Conservation (phyloP, 2,329 filamentous ascomycete species). For the Talaromyces islandicus region DNA sequence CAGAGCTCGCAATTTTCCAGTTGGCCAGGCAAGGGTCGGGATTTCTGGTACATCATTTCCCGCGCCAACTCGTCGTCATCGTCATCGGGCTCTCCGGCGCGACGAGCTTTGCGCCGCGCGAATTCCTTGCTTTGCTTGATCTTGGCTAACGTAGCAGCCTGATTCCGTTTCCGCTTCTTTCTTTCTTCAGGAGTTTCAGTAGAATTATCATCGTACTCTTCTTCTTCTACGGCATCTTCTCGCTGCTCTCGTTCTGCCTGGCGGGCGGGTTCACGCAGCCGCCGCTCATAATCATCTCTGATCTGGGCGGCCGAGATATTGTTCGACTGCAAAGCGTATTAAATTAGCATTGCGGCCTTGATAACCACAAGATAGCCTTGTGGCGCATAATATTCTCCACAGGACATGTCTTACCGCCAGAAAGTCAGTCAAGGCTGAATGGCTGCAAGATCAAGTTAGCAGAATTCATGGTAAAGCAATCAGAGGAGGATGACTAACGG, state of each 20-base stretch:
- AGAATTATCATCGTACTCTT: slow-evolving; percentile 28
- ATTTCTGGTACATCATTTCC: slow-evolving; percentile 53
- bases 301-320: slow-evolving; percentile 62
- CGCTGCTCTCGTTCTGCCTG: slow-evolving; percentile 23
- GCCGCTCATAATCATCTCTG: slow-evolving; percentile 52
- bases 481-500: slow-evolving; percentile 36
- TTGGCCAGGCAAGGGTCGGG: slow-evolving; percentile 66
- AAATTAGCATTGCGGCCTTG: background rate
- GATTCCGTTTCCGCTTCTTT: slow-evolving; percentile 53
- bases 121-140: slow-evolving; percentile 49
- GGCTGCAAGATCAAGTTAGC: slow-evolving; percentile 28
- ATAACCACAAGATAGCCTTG: background rate
- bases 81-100: slow-evolving; percentile 36
- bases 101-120: slow-evolving; percentile 37
- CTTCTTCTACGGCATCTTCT: slow-evolving; percentile 25
- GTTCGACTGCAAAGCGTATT: slow-evolving; percentile 43
- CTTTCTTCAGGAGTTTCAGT: slow-evolving; percentile 39
- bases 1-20: slow-evolving; percentile 83
- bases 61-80: slow-evolving; percentile 42
- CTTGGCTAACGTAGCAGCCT: slow-evolving; percentile 39
- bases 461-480: background rate
- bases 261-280: slow-evolving; percentile 44
- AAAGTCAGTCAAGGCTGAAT: slow-evolving; percentile 64
- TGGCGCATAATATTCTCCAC: background rate
- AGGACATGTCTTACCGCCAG: slow-evolving; percentile 48